phyloP scores from a whole-genome alignment of 2,329 filamentous ascomycete species.

The Fusarium begoniae region DNA sequence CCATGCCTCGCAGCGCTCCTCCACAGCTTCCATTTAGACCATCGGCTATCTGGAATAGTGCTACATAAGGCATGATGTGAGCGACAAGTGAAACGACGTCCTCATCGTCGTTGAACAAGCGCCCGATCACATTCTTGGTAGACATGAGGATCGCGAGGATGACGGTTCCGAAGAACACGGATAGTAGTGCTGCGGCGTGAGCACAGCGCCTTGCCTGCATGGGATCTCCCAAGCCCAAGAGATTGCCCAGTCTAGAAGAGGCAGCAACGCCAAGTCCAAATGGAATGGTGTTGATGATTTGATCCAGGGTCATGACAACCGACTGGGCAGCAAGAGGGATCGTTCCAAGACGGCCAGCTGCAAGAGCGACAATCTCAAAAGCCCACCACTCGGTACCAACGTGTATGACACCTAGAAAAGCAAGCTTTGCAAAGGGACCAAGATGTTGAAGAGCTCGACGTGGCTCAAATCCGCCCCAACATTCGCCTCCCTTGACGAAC shows the following conservation, averaged over 20 bases:
- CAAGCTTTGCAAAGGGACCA: conserved; percentile 76
- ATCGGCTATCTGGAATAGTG: conserved; percentile 90
- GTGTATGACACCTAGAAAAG: conserved; percentile 79
- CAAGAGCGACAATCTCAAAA: conserved; percentile 88
- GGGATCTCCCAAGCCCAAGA: conserved; percentile 75
- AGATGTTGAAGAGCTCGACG: conserved; percentile 72
- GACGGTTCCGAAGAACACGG: conserved; percentile 71
- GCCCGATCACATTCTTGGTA: conserved; percentile 76
- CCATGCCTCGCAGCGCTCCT: conserved; percentile 83
- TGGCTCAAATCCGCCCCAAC: conserved; percentile 79
- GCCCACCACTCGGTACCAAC: conserved; percentile 96
- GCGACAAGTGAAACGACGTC: conserved; percentile 77
- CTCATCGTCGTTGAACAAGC: conserved; percentile 82
- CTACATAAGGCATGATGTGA: conserved; percentile 84
- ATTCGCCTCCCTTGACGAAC: conserved; percentile 75
- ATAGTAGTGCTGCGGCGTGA: conserved; percentile 78
- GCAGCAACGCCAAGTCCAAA: conserved; percentile 88
- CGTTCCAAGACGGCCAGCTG: conserved; percentile 81
- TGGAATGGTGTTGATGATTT: conserved; percentile 85
- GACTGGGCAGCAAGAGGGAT: conserved; percentile 83
- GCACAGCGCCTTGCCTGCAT: conserved; percentile 75
- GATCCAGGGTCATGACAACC: conserved; percentile 90
- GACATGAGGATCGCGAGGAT: conserved; percentile 76
- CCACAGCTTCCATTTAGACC: conserved; percentile 87
- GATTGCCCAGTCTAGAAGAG: conserved; percentile 80